Evolutionary conservation across 352 stramenopile genomes (phyloP).

Genomic region (Phytophthora fragariae): DNA sequence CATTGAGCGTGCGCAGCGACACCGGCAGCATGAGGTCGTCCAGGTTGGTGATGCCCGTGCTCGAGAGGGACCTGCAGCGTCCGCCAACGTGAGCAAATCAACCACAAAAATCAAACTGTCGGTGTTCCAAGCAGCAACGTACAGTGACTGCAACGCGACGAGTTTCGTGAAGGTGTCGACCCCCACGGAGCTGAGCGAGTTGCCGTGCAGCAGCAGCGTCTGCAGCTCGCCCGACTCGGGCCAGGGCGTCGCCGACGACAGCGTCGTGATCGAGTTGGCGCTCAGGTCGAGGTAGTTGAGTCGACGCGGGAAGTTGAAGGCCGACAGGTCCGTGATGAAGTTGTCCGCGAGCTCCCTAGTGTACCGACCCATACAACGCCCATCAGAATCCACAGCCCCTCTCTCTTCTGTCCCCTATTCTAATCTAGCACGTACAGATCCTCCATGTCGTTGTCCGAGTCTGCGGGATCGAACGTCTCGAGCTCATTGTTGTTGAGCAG

Average conservation of each 20-base stretch:
- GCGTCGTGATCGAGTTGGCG: constrained; percentile 46
- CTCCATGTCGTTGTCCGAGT: constrained; percentile 62
- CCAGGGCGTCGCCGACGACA: constrained; percentile 50
- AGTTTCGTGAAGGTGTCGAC: constrained; percentile 53
- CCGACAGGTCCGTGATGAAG: constrained; percentile 48
- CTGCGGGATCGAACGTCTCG: constrained; percentile 50
- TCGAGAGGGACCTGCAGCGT: constrained; percentile 50
- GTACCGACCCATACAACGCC: not conserved
- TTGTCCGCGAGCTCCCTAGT: constrained; percentile 54
- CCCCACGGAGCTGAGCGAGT: constrained; percentile 47
- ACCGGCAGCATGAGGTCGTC: constrained; percentile 50
- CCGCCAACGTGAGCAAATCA: constrained; percentile 7
- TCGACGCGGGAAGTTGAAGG: constrained; percentile 46
- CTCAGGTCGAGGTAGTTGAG: constrained; percentile 63
- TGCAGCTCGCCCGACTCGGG: constrained; percentile 52
- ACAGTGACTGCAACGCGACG: constrained; percentile 62
- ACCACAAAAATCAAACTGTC: not conserved
- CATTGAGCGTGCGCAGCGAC: constrained; percentile 57
- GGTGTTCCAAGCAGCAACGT: constrained; percentile 20
- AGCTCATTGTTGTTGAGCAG: constrained; percentile 67
- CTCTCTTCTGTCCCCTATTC: too few species aligned
- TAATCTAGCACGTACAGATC: constrained; percentile 40
- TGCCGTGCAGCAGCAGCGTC: constrained; percentile 68
- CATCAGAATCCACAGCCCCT: not conserved
- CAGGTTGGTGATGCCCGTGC: constrained; percentile 55